Evolutionary conservation across 257 asterid species (phyloP).

Genomic region (Plantago major): DNA sequence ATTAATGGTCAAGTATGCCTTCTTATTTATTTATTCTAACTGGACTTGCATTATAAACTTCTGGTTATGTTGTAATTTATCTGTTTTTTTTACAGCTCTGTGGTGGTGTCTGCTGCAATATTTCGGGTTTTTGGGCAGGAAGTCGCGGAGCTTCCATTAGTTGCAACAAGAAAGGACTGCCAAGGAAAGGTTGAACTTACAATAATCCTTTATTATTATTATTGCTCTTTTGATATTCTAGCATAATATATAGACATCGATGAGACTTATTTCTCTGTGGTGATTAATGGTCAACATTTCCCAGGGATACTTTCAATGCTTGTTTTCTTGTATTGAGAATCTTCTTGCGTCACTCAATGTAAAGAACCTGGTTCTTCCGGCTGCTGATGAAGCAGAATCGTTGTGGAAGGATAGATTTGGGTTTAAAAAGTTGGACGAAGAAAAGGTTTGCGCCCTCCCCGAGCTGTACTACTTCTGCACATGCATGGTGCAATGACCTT

Average conservation of each 20-base stretch:
- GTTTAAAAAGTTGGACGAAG: conserved; percentile 25
- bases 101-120: conserved; percentile 68
- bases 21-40: neutral
- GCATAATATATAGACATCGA: neutral
- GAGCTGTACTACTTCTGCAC: neutral
- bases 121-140: conserved; percentile 71
- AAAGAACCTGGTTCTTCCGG: conserved; percentile 42
- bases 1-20: conserved; percentile 63
- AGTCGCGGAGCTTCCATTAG: conserved; percentile 82
- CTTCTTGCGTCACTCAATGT: conserved; percentile 36
- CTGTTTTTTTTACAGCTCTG: conserved; percentile 39
- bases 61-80: conserved; percentile 9
- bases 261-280: neutral
- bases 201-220: neutral
- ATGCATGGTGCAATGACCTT: conserved; percentile 10
- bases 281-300: neutral
- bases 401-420: conserved; percentile 45
- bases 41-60: neutral
- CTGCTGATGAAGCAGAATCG: conserved; percentile 49
- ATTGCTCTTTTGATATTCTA: neutral
- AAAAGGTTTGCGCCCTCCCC: conserved; percentile 25
- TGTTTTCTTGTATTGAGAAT: conserved; percentile 40
- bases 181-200: conserved; percentile 58
- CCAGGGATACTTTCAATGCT: conserved; percentile 81
- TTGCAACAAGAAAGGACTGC: conserved; percentile 52